Base-by-base conservation (phyloP, 345 rosid species). In the Heritiera fomes region DNA sequence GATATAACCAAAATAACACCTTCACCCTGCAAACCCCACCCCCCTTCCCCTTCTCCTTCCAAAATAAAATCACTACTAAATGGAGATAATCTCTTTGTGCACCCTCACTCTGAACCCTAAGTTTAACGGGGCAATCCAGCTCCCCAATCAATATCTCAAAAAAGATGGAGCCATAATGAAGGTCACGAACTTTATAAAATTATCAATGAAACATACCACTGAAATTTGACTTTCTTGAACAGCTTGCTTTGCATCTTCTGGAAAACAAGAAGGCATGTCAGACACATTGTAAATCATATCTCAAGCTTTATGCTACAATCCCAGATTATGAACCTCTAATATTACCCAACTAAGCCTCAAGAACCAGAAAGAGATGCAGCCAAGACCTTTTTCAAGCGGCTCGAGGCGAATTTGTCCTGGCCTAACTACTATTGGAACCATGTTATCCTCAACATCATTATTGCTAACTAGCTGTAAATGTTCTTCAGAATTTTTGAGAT, bases 381-480 rank as follows among this genome's bases (percentile, higher is more conserved):
- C 38, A 71, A 77, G 72, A 88, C 97, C 97, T 89, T 87, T 79
- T 69, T 87, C 85, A 8, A 87, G 82, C 30, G 92, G 88, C 76
- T 87, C 86, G 86, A 94, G 94, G 76, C 97, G 94, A 83, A 97
- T 93, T 83, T 97, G 98, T 79, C 98, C 98, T 34, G 99, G 98
- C 88, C 90, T 89, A 78, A 94, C 87, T 75, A 88, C 93, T 75
- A 93, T 73, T 17, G 96, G 98, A 86, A 93, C 88, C 70, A 88
- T 75, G 6, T 81, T 90, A 80, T 87, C 92, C 77, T 84, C 88
- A 0, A 28, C 80, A 64, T 81, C 88, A 71, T 75, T 71, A 77
- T 83, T 81, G 50, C 73, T 80, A 82, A 62, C 83, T 77, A 80
- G 81, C 63, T 65, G 59, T 77, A 64, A 81, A 73, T 76, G 83